Evolutionary conservation across 306 rosid species (phyloP).

Genomic region (Malus sieversii): DNA sequence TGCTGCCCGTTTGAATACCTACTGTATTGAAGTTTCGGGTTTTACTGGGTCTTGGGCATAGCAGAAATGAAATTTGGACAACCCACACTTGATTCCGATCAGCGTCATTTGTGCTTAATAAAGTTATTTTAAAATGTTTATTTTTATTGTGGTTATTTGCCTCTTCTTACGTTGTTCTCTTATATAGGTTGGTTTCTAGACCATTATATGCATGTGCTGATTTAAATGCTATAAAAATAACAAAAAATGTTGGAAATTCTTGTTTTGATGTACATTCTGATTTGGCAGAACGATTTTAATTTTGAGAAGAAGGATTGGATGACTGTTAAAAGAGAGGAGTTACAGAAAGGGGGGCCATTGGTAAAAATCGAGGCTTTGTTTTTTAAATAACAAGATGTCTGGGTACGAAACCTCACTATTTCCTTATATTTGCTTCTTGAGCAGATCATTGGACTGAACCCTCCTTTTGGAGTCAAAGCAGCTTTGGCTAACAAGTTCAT

Average conservation of each 20-base stretch:
- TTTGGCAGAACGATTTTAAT: constrained; percentile 68
- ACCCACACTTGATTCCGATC: no score
- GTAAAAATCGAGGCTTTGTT: constrained; percentile 29
- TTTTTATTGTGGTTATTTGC: no score
- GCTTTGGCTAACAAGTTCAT: constrained; percentile 69
- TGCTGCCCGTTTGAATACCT: no score
- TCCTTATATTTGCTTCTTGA: constrained; percentile 2
- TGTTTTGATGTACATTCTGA: background rate
- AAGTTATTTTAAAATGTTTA: no score
- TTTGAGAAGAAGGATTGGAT: constrained; percentile 94
- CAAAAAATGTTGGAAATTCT: background rate
- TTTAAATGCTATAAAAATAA: background rate
- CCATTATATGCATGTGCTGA: no score
- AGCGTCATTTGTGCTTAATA: no score
- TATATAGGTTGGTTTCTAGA: background rate
- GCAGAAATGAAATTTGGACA: no score
- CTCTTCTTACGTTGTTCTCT: no score
- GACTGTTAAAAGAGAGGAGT: constrained; percentile 52
- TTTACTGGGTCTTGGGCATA: no score
- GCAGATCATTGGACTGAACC: constrained; percentile 92
- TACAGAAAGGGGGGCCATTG: constrained; percentile 59
- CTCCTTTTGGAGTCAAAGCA: constrained; percentile 83
- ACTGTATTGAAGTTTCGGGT: no score
- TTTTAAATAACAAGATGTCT: constrained; percentile 4
- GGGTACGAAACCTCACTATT: background rate